Conservation (phyloP, 495 filamentous ascomycete species). For the Bombardia bombarda region DNA sequence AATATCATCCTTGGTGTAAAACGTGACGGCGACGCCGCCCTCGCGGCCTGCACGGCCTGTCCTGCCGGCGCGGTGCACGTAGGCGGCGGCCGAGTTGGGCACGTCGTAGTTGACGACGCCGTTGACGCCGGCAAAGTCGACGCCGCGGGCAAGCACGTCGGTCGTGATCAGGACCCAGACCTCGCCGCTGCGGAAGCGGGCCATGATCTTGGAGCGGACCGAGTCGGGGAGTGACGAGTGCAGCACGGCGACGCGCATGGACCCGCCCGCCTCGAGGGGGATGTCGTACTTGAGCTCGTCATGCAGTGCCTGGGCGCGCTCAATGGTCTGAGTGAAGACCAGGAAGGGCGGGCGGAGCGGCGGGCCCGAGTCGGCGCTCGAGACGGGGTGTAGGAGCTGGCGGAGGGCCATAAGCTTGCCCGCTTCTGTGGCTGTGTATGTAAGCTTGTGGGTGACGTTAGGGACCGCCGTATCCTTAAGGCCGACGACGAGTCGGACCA, state of each 20-base stretch:
- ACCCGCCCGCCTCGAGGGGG: slow-evolving; percentile 76
- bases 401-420: slow-evolving; percentile 90
- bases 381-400: slow-evolving; percentile 78
- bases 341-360: slow-evolving; percentile 80
- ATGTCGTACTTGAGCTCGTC: slow-evolving; percentile 93
- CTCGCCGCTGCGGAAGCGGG: slow-evolving; percentile 82
- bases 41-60: slow-evolving; percentile 83
- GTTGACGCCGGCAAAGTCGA: slow-evolving; percentile 89
- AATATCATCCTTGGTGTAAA: slow-evolving; percentile 92
- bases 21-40: slow-evolving; percentile 86
- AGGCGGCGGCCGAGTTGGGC: slow-evolving; percentile 76
- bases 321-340: slow-evolving; percentile 91
- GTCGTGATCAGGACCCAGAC: slow-evolving; percentile 96
- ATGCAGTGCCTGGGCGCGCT: slow-evolving; percentile 77
- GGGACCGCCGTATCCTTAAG: slow-evolving; percentile 92
- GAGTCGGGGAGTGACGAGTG: slow-evolving; percentile 78
- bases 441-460: slow-evolving; percentile 79
- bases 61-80: slow-evolving; percentile 88
- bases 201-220: slow-evolving; percentile 71
- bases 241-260: slow-evolving; percentile 78
- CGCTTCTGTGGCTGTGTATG: slow-evolving; percentile 85
- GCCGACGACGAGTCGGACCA: slow-evolving; percentile 83
- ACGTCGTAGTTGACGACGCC: slow-evolving; percentile 97
- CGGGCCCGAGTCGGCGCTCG: slow-evolving; percentile 44
- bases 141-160: slow-evolving; percentile 79